Conservation (phyloP, 768 basidiomycete species). For the Boletales sp. region DNA sequence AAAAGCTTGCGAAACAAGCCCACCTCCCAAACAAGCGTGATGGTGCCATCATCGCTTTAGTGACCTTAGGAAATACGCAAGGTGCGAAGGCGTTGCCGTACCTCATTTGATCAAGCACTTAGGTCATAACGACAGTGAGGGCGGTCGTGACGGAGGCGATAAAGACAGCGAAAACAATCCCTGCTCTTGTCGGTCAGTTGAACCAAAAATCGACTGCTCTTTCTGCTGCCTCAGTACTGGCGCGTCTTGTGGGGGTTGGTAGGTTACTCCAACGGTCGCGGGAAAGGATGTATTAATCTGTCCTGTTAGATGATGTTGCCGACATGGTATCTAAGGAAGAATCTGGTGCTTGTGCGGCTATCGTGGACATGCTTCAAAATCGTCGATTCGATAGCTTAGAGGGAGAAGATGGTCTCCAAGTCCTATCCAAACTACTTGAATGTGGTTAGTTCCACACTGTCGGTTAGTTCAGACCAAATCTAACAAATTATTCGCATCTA, state of each 20-base stretch:
- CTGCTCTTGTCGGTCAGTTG: slow-evolving; percentile 15
- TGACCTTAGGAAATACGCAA: slow-evolving; percentile 10
- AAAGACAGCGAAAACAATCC: slow-evolving; percentile 11
- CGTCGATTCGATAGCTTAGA: slow-evolving; percentile 26
- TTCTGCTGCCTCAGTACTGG: slow-evolving; percentile 17
- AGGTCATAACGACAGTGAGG: not conserved
- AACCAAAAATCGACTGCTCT: slow-evolving; percentile 15
- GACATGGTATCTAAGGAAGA: slow-evolving; percentile 3
- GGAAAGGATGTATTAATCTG: not conserved
- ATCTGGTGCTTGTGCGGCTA: not conserved
- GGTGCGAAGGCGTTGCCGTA: not conserved
- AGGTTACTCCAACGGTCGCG: not conserved
- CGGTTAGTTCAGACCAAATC: not conserved
- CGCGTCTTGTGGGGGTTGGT: slow-evolving; percentile 18
- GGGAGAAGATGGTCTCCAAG: slow-evolving; percentile 21
- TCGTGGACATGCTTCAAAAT: slow-evolving; percentile 21
- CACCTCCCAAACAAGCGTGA: slow-evolving; percentile 6
- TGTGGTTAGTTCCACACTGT: slow-evolving; percentile 14
- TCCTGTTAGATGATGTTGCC: slow-evolving; percentile 15
- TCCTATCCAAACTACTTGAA: slow-evolving; percentile 15
- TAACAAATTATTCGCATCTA: not conserved
- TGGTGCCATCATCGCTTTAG: slow-evolving; percentile 16
- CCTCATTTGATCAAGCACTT: not conserved
- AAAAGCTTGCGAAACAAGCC: slow-evolving; percentile 14
- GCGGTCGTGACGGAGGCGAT: slow-evolving; percentile 13